phyloP scores from a whole-genome alignment of 139 green algal species.

The Chlorella sp. region DNA sequence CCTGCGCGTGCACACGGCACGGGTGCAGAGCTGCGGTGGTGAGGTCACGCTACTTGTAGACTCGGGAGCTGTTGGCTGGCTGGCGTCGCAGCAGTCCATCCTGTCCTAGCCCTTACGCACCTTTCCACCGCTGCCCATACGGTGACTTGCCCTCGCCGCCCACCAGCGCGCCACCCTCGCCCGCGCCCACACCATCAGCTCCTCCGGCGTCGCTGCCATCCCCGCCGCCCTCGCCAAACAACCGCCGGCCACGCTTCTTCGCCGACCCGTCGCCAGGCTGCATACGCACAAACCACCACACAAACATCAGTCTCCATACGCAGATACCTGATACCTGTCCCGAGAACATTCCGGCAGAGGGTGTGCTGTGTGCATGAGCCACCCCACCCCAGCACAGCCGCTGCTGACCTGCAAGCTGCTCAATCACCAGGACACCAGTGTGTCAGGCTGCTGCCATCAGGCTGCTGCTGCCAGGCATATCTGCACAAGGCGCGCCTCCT shows the following conservation, averaged over 20 bases:
- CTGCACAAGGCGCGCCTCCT: neutral
- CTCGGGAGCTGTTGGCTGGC: neutral
- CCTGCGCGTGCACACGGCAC: neutral
- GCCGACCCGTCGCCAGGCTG: neutral
- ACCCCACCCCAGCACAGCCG: neutral
- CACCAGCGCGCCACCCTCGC: no score
- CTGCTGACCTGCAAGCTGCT: neutral
- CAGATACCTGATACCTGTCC: neutral
- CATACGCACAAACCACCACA: neutral
- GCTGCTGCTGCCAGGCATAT: neutral
- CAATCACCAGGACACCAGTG: no score
- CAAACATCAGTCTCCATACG: neutral
- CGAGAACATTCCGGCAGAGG: neutral
- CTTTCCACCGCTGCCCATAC: neutral
- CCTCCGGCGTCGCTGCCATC: neutral
- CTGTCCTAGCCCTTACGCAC: neutral
- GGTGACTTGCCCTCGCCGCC: neutral
- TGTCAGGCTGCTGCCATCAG: neutral
- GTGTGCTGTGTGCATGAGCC: neutral
- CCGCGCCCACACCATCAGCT: neutral
- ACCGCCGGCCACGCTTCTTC: neutral
- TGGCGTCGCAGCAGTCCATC: neutral
- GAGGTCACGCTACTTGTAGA: neutral
- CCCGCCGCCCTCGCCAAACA: neutral
- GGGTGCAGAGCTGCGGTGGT: neutral